Evolutionary conservation across 2,329 filamentous ascomycete genomes (phyloP), one percentile per base, ranked within the genome.

Genomic region (Hypomyces perniciosus): DNA sequence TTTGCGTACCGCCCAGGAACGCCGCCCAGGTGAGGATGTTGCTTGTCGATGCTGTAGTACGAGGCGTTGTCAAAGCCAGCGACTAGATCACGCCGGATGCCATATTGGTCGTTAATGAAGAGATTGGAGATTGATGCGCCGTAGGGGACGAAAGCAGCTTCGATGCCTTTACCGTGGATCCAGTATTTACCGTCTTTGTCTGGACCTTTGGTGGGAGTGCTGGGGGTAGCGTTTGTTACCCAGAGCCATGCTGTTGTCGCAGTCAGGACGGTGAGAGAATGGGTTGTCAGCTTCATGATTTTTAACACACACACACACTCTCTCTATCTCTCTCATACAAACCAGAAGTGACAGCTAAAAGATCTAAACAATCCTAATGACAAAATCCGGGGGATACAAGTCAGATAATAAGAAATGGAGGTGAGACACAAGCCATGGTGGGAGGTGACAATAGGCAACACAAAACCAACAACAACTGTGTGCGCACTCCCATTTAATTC

Each of bases 1-100:
- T 91, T 91, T 52, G 87, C 87, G 64, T 91, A 91, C 50, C 87
- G 83, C 43, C 86, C 86, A 0, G 85, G 85, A 1, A 91, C 81
- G 59, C 82, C 74, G 52, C 85, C 87, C 57, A 86, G 83, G 72
- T 90, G 85, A 46, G 80, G 82, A 65, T 90, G 86, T 54, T 78
- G 72, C 53, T 68, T 68, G 66, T 88, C 84, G 44, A 81, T 65
- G 53, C 67, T 69, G 69, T 90, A 91, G 69, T 86, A 82, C 47
- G 72, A 80, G 42, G 86, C 86, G 62, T 90, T 90, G 70, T 91
- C 87, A 60, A 83, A 90, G 44, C 87, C 87, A 43, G 79, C 77
- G 1, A 91, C 81, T 45, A 91, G 72, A 62, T 91, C 87, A 53
- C 86, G 79, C 62, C 80, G 75, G 40, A 85, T 70, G 42, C 85